Conservation (phyloP, 228 moss, liverwort and hornwort genomes). For the Sphagnum fallax region DNA sequence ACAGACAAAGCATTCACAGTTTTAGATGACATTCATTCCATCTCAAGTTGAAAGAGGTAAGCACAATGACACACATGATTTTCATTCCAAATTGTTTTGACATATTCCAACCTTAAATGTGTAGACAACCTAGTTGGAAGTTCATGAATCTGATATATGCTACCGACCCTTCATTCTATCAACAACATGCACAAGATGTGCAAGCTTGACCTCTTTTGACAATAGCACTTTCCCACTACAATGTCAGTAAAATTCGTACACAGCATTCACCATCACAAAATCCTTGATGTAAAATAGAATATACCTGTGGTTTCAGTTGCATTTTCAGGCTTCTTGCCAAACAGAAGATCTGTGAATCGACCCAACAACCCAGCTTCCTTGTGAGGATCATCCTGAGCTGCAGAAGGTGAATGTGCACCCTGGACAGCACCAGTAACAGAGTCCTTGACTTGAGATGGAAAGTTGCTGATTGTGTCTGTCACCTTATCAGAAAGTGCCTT, state of each 20-base stretch:
- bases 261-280: background rate
- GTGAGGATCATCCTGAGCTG: conserved; percentile 10
- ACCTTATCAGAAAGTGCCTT: conserved; percentile 21
- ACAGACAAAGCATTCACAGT: too few species aligned
- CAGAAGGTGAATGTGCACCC: background rate
- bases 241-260: background rate
- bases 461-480: conserved; percentile 2
- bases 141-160: too few species aligned
- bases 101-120: too few species aligned
- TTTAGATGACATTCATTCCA: too few species aligned
- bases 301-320: background rate
- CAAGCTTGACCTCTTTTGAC: too few species aligned
- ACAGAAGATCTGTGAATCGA: conserved; percentile 11
- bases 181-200: too few species aligned
- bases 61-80: too few species aligned
- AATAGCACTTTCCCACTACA: background rate
- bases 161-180: too few species aligned
- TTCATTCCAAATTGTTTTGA: too few species aligned
- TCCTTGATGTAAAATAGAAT: background rate
- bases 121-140: too few species aligned
- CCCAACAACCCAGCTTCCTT: conserved; percentile 10
- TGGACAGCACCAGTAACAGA: background rate
- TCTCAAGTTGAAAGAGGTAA: too few species aligned
- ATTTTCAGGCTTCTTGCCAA: conserved; percentile 2
- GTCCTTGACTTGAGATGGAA: conserved; percentile 15